Evolutionary conservation across 306 rosid genomes (phyloP), one percentile per base, ranked within the genome.

Genomic region (Alnus glutinosa): DNA sequence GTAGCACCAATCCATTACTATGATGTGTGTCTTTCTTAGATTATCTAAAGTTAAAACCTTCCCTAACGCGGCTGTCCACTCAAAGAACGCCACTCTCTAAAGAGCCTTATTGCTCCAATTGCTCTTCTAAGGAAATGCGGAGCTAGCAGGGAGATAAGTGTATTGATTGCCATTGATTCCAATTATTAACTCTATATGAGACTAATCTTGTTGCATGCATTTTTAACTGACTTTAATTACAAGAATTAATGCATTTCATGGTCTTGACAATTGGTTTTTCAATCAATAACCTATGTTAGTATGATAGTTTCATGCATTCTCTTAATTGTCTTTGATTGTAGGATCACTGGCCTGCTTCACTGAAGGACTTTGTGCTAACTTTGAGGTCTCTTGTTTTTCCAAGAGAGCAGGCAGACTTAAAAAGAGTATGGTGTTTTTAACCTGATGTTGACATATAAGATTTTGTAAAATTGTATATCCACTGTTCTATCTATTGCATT

Each of bases 311-410:
- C 15, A 66, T 37, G 32, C n/a, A 1, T 8, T 3, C 1, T 57
- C 48, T 16, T 67, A n/a, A 13, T 42, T 42, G 14, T 7, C 23
- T 37, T 67, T 82, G 80, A 70, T 83, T 72, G 84, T 83, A 94
- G 97, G 91, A 89, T 71, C 86, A 85, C 50, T 95, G 98, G 96
- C 96, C 98, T n/a, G 72, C 72, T 79, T 92, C 97, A 6, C 84
- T 95, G 63, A 84, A 85, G 88, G 77, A 83, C 10, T 95, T 86
- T 75, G 74, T 90, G 64, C 71, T 78, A 19, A 89, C 87, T 66
- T 80, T 87, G 83, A 83, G 86, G 79, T 89, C 96, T 82, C 87
- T 92, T 81, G 89, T 83, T 46, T 79, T 92, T 81, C 80, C 81
- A 70, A 90, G 92, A 71, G 89, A 91, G 55, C 97, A 86, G 80